phyloP scores from a whole-genome alignment of 2,329 filamentous ascomycete genomes.

The Diaporthe citriasiana region DNA sequence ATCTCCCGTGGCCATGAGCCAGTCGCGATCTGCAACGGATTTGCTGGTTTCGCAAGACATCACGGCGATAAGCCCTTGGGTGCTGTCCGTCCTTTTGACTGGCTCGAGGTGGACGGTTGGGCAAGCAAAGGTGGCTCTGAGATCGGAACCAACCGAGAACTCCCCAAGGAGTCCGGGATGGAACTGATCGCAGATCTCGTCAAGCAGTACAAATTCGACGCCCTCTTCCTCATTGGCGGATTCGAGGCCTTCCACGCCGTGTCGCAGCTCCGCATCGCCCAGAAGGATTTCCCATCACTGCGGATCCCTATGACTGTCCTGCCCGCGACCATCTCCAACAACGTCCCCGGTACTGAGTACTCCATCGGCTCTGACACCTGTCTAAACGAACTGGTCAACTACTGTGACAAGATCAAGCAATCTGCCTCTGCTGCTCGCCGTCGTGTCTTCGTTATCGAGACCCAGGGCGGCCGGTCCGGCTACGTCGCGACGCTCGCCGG shows the following conservation, averaged over 20 bases:
- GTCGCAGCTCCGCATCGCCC: conserved; percentile 86
- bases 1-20: conserved; percentile 92
- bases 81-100: conserved; percentile 87
- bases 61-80: conserved; percentile 86
- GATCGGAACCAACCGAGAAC: conserved; percentile 95
- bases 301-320: conserved; percentile 93
- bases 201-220: conserved; percentile 89
- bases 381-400: conserved; percentile 92
- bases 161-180: conserved; percentile 88
- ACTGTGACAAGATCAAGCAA: conserved; percentile 98
- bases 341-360: conserved; percentile 97
- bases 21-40: conserved; percentile 95
- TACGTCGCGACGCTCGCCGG: conserved; percentile 94
- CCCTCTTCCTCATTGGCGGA: conserved; percentile 90
- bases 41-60: conserved; percentile 92
- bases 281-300: conserved; percentile 83
- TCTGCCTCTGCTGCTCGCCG: conserved; percentile 94
- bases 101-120: conserved; percentile 96
- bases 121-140: conserved; percentile 97
- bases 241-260: conserved; percentile 97
- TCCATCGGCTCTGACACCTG: conserved; percentile 97
- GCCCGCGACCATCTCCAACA: conserved; percentile 98
- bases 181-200: conserved; percentile 86
- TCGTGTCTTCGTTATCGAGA: conserved; percentile 97
- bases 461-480: conserved; percentile 93